phyloP scores from a whole-genome alignment of 805 yeast species.

The Schizosaccharomyces lindneri region DNA sequence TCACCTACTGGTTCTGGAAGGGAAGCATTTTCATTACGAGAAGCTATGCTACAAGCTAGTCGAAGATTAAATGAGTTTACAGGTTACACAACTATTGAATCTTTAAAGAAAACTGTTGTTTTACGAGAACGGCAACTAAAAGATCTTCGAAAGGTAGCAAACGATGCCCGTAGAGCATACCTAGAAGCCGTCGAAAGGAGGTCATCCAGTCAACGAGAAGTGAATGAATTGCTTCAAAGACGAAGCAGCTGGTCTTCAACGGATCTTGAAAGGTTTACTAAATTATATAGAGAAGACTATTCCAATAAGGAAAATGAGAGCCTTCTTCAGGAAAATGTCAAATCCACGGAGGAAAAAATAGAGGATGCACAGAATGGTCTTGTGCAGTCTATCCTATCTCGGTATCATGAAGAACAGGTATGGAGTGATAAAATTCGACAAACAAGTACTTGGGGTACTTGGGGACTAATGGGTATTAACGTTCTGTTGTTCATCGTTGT shows the following conservation, averaged over 20 bases:
- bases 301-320: conserved; percentile 36
- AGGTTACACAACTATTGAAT: conserved; percentile 65
- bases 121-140: conserved; percentile 18
- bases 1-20: not conserved
- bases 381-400: conserved; percentile 51
- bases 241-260: conserved; percentile 56
- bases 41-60: conserved; percentile 9
- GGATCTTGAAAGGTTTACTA: conserved; percentile 70
- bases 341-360: conserved; percentile 30
- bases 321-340: conserved; percentile 20
- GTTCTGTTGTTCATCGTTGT: conserved; percentile 52
- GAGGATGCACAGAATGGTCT: conserved; percentile 47
- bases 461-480: conserved; percentile 70
- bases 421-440: conserved; percentile 94
- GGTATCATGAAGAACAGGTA: conserved; percentile 90
- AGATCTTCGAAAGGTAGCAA: conserved; percentile 24
- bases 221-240: conserved; percentile 67
- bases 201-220: conserved; percentile 50
- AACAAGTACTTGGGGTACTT: conserved; percentile 92
- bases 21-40: not conserved
- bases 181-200: conserved; percentile 37
- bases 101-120: conserved; percentile 37
- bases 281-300: conserved; percentile 59
- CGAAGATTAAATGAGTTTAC: conserved; percentile 68
- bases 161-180: conserved; percentile 24